phyloP scores from a whole-genome alignment of 495 filamentous ascomycete genomes.

The Cercophora newfieldiana region DNA sequence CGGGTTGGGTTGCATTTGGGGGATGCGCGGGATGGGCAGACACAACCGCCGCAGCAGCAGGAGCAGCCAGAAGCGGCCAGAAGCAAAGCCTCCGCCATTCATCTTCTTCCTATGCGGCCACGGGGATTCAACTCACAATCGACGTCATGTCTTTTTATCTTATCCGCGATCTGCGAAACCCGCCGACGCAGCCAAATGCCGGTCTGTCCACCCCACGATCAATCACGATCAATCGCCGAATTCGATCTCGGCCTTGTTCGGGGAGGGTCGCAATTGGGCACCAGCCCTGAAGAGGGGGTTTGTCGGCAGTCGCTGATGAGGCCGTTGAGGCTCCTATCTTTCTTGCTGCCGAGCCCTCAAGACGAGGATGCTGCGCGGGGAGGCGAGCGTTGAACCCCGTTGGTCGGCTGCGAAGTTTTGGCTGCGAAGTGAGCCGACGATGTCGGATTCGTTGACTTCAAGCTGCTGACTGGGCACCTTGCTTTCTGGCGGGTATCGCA shows the following conservation, averaged over 20 bases:
- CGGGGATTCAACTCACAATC: slow-evolving; percentile 39
- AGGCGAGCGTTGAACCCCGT: no score
- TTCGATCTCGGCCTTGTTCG: not conserved
- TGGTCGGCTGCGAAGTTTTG: not conserved
- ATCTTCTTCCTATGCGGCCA: slow-evolving; percentile 7
- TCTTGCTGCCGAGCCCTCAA: no score
- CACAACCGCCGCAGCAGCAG: not conserved
- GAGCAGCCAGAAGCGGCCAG: slow-evolving; percentile 5
- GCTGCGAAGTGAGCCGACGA: not conserved
- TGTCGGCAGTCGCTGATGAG: not conserved
- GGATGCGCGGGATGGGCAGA: slow-evolving; percentile 7
- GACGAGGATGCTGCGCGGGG: no score
- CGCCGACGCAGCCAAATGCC: not conserved
- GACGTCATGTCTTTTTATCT: slow-evolving; percentile 42
- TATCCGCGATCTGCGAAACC: slow-evolving; percentile 12
- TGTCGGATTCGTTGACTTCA: not conserved
- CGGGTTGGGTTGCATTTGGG: slow-evolving; percentile 12
- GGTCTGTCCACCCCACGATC: slow-evolving; percentile 3
- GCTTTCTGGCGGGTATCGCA: not conserved
- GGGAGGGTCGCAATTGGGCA: slow-evolving; percentile 6
- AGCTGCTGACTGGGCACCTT: not conserved
- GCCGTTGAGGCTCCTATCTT: not conserved
- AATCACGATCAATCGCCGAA: slow-evolving; percentile 7
- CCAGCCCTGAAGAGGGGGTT: not conserved
- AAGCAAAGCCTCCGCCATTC: not conserved